phyloP scores from a whole-genome alignment of 2,329 filamentous ascomycete species.

The Zymoseptoria ardabiliae region DNA sequence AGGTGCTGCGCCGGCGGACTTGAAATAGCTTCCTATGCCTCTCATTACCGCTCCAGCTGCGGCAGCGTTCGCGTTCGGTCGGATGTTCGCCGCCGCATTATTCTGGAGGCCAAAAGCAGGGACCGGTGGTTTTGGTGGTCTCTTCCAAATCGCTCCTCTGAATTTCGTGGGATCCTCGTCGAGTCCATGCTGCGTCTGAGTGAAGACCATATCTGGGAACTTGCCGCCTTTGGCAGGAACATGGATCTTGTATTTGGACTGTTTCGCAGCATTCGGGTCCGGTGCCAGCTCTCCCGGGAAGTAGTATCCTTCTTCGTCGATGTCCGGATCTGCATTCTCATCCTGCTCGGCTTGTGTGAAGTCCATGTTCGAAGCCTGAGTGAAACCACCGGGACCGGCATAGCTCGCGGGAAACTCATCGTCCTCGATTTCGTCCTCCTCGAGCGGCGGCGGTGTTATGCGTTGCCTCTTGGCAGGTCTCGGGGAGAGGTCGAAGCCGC shows the following conservation, averaged over 20 bases:
- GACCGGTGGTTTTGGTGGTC: constrained; percentile 23
- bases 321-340: constrained; percentile 4
- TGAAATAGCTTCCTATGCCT: constrained; percentile 15
- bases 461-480: constrained; percentile 27
- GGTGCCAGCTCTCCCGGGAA: constrained; percentile 20
- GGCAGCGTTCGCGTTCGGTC: constrained; percentile 3
- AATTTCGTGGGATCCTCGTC: constrained; percentile 38
- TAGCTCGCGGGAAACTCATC: constrained; percentile 17
- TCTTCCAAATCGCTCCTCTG: constrained; percentile 43
- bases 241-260: constrained; percentile 38
- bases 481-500: constrained; percentile 27
- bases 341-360: neutral
- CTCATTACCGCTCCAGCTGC: constrained; percentile 1
- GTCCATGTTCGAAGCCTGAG: constrained; percentile 6
- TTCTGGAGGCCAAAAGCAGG: constrained; percentile 15
- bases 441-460: constrained; percentile 13
- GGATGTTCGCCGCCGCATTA: constrained; percentile 1
- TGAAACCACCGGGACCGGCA: constrained; percentile 7
- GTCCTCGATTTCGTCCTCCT: constrained; percentile 20
- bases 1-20: constrained; percentile 4
- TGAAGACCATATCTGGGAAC: constrained; percentile 36
- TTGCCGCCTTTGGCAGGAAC: constrained; percentile 34
- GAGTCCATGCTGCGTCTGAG: constrained; percentile 35
- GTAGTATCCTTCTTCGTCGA: constrained; percentile 18
- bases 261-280: constrained; percentile 20